phyloP scores from a whole-genome alignment of 768 basidiomycete genomes.

The Kondoa malvinella region DNA sequence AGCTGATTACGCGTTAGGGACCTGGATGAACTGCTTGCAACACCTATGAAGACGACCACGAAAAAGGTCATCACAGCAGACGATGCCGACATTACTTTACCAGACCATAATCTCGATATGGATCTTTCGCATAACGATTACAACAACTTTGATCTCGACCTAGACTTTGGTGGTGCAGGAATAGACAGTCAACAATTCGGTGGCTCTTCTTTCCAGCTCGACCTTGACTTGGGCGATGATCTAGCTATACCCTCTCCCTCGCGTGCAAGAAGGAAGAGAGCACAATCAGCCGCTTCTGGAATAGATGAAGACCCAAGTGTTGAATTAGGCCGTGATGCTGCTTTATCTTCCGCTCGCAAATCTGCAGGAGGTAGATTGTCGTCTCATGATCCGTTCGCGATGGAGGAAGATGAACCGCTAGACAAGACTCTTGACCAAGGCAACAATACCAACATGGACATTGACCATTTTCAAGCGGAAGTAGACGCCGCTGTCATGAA shows the following conservation, averaged over 20 bases:
- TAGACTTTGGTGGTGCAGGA: conserved; percentile 4
- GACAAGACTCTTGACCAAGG: not conserved
- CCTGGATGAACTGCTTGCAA: conserved; percentile 42
- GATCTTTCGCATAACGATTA: conserved; percentile 61
- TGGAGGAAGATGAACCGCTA: not conserved
- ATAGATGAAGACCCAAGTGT: conserved; percentile 2
- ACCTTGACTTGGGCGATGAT: conserved; percentile 46
- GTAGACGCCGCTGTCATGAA: not conserved
- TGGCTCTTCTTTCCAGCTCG: conserved; percentile 35
- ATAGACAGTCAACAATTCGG: conserved; percentile 10
- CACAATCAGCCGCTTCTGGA: not conserved
- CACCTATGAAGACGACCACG: not conserved
- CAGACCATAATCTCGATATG: conserved; percentile 50
- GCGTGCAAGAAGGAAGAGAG: conserved; percentile 21
- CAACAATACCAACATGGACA: not conserved
- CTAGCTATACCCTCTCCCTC: conserved; percentile 15
- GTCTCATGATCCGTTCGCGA: not conserved
- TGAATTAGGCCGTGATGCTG: conserved; percentile 14
- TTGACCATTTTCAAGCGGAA: not conserved
- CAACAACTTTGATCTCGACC: conserved; percentile 45
- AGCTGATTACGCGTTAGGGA: conserved; percentile 41
- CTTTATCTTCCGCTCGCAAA: not conserved
- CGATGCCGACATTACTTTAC: conserved; percentile 74
- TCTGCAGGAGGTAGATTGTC: not conserved
- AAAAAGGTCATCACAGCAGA: conserved; percentile 38